A percentile compares a stretch with the other conserved stretches of the same genome.
These are phyloP conservation scores for Hyaloperonospora arabidopsidis DNA, from an alignment of 352 stramenopile species.

Conservation along the genomic window DNA sequence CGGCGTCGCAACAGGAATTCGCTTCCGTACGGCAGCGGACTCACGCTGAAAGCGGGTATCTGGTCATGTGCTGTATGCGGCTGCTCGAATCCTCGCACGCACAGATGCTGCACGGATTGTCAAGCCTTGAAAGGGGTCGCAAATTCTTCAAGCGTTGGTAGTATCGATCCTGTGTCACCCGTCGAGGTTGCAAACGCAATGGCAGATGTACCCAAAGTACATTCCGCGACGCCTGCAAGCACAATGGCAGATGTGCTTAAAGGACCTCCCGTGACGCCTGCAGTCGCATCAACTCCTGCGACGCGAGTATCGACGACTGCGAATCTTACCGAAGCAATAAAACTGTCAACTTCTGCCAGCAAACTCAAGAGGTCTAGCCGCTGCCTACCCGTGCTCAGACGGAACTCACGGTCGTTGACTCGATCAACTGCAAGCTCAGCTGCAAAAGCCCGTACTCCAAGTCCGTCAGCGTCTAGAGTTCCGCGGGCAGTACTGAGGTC, in stretches of 20 bases:
- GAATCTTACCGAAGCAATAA: constrained; percentile 9
- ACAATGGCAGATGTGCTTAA: constrained; percentile 11
- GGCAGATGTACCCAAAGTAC: constrained; percentile 11
- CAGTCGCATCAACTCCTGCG: background rate
- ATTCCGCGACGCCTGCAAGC: constrained; percentile 3
- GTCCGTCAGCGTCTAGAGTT: constrained; percentile 17
- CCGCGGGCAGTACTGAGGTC: constrained; percentile 8
- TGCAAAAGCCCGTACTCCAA: constrained; percentile 20
- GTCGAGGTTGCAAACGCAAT: constrained; percentile 11
- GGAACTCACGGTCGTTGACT: constrained; percentile 14
- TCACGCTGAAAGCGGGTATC: constrained; percentile 33
- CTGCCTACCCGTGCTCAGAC: constrained; percentile 12
- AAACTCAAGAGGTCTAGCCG: constrained; percentile 13
- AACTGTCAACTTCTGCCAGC: constrained; percentile 4
- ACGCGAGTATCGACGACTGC: constrained; percentile 8
- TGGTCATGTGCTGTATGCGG: constrained; percentile 52
- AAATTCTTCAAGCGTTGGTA: constrained; percentile 17
- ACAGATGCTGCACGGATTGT: constrained; percentile 46
- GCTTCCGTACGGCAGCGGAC: constrained; percentile 16
- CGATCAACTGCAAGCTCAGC: constrained; percentile 25
- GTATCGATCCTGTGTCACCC: constrained; percentile 4
- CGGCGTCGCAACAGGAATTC: constrained; percentile 21
- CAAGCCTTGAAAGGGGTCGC: constrained; percentile 19
- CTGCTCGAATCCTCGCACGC: constrained; percentile 41
- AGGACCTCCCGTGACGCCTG: constrained; percentile 7